Evolutionary conservation across 2,329 filamentous ascomycete species (phyloP).

Genomic region (Nothopassalora personata): DNA sequence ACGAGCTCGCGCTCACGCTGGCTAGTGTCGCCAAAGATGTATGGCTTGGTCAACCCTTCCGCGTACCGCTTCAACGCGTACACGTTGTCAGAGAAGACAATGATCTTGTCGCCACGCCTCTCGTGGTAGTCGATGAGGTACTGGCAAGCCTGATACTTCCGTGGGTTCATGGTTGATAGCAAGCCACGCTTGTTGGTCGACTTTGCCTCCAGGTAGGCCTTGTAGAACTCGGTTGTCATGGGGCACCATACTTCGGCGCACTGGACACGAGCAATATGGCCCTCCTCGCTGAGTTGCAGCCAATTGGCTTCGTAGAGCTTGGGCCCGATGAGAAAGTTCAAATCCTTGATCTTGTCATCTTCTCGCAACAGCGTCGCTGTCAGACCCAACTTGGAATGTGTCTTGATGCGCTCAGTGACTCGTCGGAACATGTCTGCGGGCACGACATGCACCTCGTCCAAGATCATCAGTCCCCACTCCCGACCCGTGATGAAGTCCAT

Average conservation of each 20-base stretch:
- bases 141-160: conserved; percentile 94
- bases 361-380: conserved; percentile 92
- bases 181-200: conserved; percentile 61
- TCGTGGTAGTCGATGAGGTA: conserved; percentile 99
- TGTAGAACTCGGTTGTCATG: conserved; percentile 98
- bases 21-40: conserved; percentile 83
- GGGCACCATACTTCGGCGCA: conserved; percentile 99
- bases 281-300: conserved; percentile 97
- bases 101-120: conserved; percentile 89
- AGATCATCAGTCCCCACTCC: conserved; percentile 95
- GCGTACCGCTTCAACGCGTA: conserved; percentile 87
- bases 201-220: conserved; percentile 70
- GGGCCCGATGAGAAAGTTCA: conserved; percentile 95
- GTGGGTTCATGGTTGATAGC: conserved; percentile 94
- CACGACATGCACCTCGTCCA: conserved; percentile 97
- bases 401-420: conserved; percentile 87
- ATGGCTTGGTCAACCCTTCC: conserved; percentile 75
- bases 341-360: conserved; percentile 95
- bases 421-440: conserved; percentile 94
- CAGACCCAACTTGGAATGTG: conserved; percentile 88
- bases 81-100: conserved; percentile 96
- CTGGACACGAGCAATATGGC: conserved; percentile 93
- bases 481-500: conserved; percentile 86
- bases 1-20: conserved; percentile 82
- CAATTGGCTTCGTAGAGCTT: conserved; percentile 98